Conservation (phyloP, 2,329 filamentous ascomycete species). For the Sporothrix humicola region DNA sequence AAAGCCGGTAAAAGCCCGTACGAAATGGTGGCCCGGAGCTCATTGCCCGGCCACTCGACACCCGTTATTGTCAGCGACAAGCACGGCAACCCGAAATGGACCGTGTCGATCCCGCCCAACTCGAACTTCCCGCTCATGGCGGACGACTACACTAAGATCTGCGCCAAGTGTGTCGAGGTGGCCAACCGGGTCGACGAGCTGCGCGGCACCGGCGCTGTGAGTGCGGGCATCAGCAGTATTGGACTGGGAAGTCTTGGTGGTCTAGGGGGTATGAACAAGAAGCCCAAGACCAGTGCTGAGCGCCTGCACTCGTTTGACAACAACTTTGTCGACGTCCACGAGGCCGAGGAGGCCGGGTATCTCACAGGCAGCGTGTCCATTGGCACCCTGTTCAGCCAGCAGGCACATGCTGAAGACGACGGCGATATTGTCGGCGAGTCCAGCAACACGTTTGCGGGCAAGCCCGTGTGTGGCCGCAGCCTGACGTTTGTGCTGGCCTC, state of each 20-base stretch:
- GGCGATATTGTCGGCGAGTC: slow-evolving; percentile 55
- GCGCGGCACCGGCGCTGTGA: slow-evolving; percentile 40
- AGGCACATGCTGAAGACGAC: slow-evolving; percentile 38
- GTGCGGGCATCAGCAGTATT: neutral
- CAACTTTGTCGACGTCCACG: slow-evolving; percentile 75
- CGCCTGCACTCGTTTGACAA: slow-evolving; percentile 53
- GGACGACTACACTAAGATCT: slow-evolving; percentile 72
- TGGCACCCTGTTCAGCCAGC: slow-evolving; percentile 42
- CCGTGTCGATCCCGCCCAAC: slow-evolving; percentile 74
- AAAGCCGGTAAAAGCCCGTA: slow-evolving; percentile 52
- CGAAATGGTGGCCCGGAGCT: slow-evolving; percentile 70
- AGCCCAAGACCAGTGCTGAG: slow-evolving; percentile 10
- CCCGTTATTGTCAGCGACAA: slow-evolving; percentile 72
- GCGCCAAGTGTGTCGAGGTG: slow-evolving; percentile 69
- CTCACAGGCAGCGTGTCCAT: slow-evolving; percentile 57
- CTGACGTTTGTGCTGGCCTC: slow-evolving; percentile 81
- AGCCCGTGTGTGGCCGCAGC: slow-evolving; percentile 68
- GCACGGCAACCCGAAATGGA: slow-evolving; percentile 73
- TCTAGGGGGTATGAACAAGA: slow-evolving; percentile 10
- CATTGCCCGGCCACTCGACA: slow-evolving; percentile 73
- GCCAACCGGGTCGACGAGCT: slow-evolving; percentile 62
- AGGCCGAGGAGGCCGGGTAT: slow-evolving; percentile 70
- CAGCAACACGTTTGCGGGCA: slow-evolving; percentile 50
- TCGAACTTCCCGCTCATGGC: slow-evolving; percentile 70
- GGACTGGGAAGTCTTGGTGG: slow-evolving; percentile 20